Percentiles rank a stretch among this genome's conserved stretches.
Conservation (phyloP, 2,329 filamentous ascomycete species). For the Botrytis porri region DNA sequence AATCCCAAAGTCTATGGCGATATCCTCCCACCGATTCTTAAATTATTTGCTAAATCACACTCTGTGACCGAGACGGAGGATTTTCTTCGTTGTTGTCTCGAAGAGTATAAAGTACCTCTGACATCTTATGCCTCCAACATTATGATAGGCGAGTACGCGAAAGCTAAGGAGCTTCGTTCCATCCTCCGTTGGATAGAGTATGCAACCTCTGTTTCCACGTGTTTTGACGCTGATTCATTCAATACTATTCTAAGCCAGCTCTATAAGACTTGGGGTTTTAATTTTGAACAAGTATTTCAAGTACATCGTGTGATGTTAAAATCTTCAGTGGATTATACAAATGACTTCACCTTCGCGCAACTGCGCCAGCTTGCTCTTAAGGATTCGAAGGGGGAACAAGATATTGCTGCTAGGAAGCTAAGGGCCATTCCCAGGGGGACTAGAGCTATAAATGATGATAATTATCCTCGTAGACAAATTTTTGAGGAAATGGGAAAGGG, state of each 20-base stretch:
- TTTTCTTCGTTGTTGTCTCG: slow-evolving; percentile 31
- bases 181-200: slow-evolving; percentile 35
- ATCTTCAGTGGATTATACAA: background rate
- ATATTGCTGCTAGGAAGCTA: slow-evolving; percentile 16
- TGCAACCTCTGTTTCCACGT: slow-evolving; percentile 23
- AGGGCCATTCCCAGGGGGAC: background rate
- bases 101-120: slow-evolving; percentile 26
- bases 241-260: slow-evolving; percentile 35
- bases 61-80: slow-evolving; percentile 32
- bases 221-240: slow-evolving; percentile 30
- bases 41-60: slow-evolving; percentile 33
- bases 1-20: slow-evolving; percentile 24
- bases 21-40: slow-evolving; percentile 35
- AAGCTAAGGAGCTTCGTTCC: slow-evolving; percentile 32
- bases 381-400: slow-evolving; percentile 12
- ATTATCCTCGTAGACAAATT: slow-evolving; percentile 27
- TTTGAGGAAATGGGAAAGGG: slow-evolving; percentile 24
- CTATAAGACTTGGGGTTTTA: slow-evolving; percentile 28
- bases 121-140: slow-evolving; percentile 28
- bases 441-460: slow-evolving; percentile 12
- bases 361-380: slow-evolving; percentile 27
- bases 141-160: slow-evolving; percentile 34
- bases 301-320: slow-evolving; percentile 27
- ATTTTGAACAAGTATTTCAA: slow-evolving; percentile 27
- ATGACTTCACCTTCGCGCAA: slow-evolving; percentile 27